These are phyloP conservation scores for Yamadazyma conglobata DNA, from an alignment of 1,139 yeast species.

Conservation along the genomic window DNA sequence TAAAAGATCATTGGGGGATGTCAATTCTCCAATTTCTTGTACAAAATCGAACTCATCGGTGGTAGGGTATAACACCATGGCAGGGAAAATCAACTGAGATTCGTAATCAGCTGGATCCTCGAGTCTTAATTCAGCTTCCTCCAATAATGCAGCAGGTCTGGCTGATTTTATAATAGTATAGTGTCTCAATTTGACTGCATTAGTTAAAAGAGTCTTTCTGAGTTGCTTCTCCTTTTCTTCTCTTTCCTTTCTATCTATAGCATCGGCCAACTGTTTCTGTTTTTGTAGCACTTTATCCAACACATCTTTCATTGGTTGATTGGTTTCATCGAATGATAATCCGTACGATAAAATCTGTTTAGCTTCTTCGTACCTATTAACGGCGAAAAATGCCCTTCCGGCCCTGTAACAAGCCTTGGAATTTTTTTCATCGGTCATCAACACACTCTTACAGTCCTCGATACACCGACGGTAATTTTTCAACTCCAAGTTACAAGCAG, in stretches of 20 bases:
- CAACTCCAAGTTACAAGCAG: slow-evolving; percentile 85
- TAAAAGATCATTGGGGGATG: slow-evolving; percentile 58
- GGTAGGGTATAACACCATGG: slow-evolving; percentile 78
- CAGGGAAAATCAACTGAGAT: slow-evolving; percentile 77
- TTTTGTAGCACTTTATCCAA: slow-evolving; percentile 37
- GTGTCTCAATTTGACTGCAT: slow-evolving; percentile 57
- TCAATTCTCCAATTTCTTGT: slow-evolving; percentile 67
- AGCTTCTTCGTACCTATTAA: slow-evolving; percentile 73
- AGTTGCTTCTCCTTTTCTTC: slow-evolving; percentile 30
- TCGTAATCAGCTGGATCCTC: slow-evolving; percentile 73
- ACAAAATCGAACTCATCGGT: slow-evolving; percentile 81
- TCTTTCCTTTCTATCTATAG: slow-evolving; percentile 28
- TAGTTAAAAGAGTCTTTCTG: slow-evolving; percentile 37
- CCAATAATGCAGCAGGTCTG: slow-evolving; percentile 48
- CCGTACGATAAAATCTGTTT: slow-evolving; percentile 65
- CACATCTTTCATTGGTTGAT: slow-evolving; percentile 49
- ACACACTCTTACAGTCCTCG: slow-evolving; percentile 77
- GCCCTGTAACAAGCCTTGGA: slow-evolving; percentile 84
- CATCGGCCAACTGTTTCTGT: slow-evolving; percentile 31
- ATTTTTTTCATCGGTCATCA: slow-evolving; percentile 62
- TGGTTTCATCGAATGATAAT: slow-evolving; percentile 51
- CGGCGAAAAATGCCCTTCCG: slow-evolving; percentile 71
- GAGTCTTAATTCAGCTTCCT: slow-evolving; percentile 48
- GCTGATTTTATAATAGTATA: slow-evolving; percentile 46
- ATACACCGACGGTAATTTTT: slow-evolving; percentile 83